Percentiles rank a stretch among this genome's conserved stretches.
Evolutionary conservation across 257 asterid genomes (phyloP).

Genomic region (Nicotiana knightiana): DNA sequence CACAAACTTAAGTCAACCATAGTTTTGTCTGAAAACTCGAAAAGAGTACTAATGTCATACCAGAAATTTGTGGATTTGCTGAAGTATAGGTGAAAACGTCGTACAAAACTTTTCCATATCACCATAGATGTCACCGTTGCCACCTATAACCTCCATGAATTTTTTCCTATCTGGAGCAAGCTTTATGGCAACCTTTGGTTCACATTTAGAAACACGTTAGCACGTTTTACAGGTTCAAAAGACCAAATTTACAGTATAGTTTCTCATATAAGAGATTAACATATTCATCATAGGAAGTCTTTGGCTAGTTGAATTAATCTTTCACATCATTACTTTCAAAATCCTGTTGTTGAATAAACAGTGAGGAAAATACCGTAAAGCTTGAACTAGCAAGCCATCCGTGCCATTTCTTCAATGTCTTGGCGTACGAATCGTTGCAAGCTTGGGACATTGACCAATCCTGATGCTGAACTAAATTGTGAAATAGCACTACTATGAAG

Average conservation of each 20-base stretch:
- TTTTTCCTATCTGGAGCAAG: conserved; percentile 77
- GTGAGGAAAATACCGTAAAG: conserved; percentile 40
- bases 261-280: too few species aligned
- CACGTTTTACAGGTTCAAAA: not conserved
- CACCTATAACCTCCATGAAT: conserved; percentile 64
- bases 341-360: not conserved
- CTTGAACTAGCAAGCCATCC: conserved; percentile 89
- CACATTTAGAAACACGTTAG: not conserved
- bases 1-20: not conserved
- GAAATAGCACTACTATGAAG: conserved; percentile 71
- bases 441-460: conserved; percentile 78
- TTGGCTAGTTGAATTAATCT: not conserved
- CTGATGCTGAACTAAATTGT: conserved; percentile 47
- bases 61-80: conserved; percentile 59
- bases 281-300: too few species aligned
- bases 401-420: conserved; percentile 83
- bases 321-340: not conserved
- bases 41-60: conserved; percentile 23
- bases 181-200: conserved; percentile 53
- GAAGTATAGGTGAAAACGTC: conserved; percentile 48
- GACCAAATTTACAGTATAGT: not conserved
- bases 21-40: conserved; percentile 4
- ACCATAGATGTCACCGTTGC: conserved; percentile 28
- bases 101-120: conserved; percentile 55
- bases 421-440: conserved; percentile 62